Evolutionary conservation across 1,284 basidiomycete genomes (phyloP).

Genomic region (Rhodotorula sp.): DNA sequence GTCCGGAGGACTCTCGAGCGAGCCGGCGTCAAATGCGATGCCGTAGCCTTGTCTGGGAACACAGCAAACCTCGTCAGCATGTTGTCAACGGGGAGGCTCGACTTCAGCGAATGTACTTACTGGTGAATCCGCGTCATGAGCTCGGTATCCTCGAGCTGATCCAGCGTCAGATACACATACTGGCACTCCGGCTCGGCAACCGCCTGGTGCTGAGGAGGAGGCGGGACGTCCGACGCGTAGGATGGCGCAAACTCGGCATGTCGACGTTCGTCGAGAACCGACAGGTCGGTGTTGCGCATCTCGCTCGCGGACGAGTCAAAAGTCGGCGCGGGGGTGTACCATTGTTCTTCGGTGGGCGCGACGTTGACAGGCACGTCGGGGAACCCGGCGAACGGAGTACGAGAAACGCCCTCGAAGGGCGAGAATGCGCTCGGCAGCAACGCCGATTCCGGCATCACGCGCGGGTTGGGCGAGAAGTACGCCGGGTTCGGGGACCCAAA

Average conservation of each 20-base stretch:
- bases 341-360: not conserved
- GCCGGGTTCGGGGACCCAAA: slow-evolving; percentile 10
- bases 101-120: not conserved
- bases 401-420: not conserved
- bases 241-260: no score
- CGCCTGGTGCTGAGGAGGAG: not conserved
- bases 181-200: slow-evolving; percentile 7
- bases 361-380: not conserved
- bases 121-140: slow-evolving; percentile 15
- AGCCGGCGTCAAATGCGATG: slow-evolving; percentile 1
- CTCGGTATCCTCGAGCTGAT: slow-evolving; percentile 18
- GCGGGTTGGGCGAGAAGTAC: slow-evolving; percentile 4
- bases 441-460: not conserved
- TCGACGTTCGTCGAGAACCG: not conserved
- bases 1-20: not conserved
- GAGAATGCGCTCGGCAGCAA: not conserved
- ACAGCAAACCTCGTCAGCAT: not conserved
- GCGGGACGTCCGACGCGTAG: no score
- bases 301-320: not conserved
- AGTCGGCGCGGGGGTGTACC: not conserved
- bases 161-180: slow-evolving; percentile 22
- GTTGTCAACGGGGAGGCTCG: not conserved
- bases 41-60: slow-evolving; percentile 23
- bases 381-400: not conserved
- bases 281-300: slow-evolving; percentile 9